phyloP scores from a whole-genome alignment of 163 green algal species.

The Prototheca stagnorum region DNA sequence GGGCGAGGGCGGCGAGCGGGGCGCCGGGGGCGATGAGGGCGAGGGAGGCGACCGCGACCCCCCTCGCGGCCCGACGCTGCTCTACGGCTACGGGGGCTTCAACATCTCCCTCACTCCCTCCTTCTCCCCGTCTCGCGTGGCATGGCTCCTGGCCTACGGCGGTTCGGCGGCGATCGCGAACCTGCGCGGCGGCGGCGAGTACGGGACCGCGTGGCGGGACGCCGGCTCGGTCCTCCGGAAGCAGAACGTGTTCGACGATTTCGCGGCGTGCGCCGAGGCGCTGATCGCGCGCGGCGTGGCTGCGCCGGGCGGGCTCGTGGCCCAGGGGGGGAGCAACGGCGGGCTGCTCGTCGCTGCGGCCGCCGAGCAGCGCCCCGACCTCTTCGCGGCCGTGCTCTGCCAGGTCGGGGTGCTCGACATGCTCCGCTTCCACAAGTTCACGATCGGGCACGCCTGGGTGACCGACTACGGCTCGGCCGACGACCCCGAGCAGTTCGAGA shows the following conservation, averaged over 20 bases:
- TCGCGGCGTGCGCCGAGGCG: conserved; percentile 61
- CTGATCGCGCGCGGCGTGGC: conserved; percentile 42
- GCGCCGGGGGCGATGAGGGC: too few relatives aligned
- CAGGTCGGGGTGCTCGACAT: conserved; percentile 90
- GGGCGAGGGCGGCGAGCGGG: too few relatives aligned
- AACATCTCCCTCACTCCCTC: conserved; percentile 61
- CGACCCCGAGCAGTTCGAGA: conserved; percentile 36
- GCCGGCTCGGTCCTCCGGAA: conserved; percentile 45
- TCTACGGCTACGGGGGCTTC: conserved; percentile 77
- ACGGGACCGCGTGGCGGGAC: conserved; percentile 72
- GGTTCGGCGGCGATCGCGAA: conserved; percentile 67
- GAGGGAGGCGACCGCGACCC: too few relatives aligned
- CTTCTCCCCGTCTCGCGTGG: conserved; percentile 48
- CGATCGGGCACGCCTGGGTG: conserved; percentile 74
- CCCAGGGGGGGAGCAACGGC: conserved; percentile 80
- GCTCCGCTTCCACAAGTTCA: conserved; percentile 90
- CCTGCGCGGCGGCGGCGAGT: conserved; percentile 85
- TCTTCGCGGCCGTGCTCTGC: conserved; percentile 58
- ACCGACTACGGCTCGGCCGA: conserved; percentile 69
- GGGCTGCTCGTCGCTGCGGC: conserved; percentile 83
- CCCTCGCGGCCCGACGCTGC: conserved; percentile 63
- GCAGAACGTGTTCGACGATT: conserved; percentile 95
- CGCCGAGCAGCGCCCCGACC: conserved; percentile 78
- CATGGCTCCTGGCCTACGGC: conserved; percentile 63
- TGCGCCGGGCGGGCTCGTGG: conserved; percentile 38